phyloP scores from a whole-genome alignment of 306 rosid genomes.

The Trifolium fragiferum region DNA sequence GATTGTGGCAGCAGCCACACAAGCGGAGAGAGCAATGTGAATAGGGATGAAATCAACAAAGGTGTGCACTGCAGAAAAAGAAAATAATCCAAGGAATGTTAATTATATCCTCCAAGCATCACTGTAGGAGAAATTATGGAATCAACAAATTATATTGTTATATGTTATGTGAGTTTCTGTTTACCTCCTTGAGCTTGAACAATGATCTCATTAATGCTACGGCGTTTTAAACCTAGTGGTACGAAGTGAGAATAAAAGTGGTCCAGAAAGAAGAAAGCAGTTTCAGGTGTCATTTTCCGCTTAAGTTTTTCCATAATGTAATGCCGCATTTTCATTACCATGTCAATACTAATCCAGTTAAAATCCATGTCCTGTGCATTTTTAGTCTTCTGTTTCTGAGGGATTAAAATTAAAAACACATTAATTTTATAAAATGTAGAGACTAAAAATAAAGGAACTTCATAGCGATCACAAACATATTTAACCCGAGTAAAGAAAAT shows the following conservation, averaged over 20 bases:
- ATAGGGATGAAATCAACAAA: conserved; percentile 29
- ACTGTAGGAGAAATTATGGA: neutral
- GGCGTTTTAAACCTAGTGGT: conserved; percentile 1
- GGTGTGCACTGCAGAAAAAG: neutral
- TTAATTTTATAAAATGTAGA: no score
- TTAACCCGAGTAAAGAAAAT: neutral
- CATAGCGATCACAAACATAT: neutral
- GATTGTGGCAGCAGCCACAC: conserved; percentile 23
- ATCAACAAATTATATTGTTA: neutral
- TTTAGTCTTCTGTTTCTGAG: neutral
- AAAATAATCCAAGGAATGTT: neutral
- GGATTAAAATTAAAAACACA: neutral
- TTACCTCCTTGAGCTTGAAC: conserved; percentile 43
- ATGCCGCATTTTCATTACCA: neutral
- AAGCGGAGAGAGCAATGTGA: conserved; percentile 20
- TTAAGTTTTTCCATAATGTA: conserved; percentile 7
- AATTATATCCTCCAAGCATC: neutral
- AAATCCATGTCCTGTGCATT: neutral
- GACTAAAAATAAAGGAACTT: neutral
- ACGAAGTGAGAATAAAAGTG: neutral
- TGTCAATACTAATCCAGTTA: neutral
- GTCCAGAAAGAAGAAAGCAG: conserved; percentile 35
- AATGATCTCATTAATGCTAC: conserved; percentile 35
- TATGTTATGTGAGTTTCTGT: neutral
- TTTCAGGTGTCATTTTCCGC: conserved; percentile 18